A percentile compares a stretch with the other conserved stretches of the same genome.
Conservation (phyloP, 2,329 filamentous ascomycete genomes). For the Magnaporthales sp. region DNA sequence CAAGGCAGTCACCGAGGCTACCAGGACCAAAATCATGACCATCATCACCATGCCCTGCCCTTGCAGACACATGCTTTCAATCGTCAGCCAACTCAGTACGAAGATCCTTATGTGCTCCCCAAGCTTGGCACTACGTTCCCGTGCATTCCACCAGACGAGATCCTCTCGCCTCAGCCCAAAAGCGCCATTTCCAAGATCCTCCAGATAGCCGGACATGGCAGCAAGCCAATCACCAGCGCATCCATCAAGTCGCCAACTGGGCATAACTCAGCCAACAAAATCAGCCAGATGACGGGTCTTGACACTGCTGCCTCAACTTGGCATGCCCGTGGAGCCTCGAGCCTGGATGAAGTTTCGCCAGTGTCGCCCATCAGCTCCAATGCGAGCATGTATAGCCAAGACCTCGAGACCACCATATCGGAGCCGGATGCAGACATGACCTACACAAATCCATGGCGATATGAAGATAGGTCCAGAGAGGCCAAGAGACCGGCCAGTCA, state of each 20-base stretch:
- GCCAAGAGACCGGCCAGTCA: background rate
- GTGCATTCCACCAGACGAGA: conserved; percentile 7
- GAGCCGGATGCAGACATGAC: conserved; percentile 10
- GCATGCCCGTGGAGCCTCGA: background rate
- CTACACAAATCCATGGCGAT: background rate
- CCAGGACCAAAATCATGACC: background rate
- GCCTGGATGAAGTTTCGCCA: conserved; percentile 9
- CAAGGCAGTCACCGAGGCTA: background rate
- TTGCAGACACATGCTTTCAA: background rate
- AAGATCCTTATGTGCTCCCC: background rate
- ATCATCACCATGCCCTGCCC: background rate
- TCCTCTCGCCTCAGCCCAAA: conserved; percentile 14
- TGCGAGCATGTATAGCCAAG: conserved; percentile 11
- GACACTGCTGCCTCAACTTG: conserved; percentile 15
- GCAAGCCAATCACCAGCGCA: conserved; percentile 5
- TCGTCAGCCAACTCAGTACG: background rate
- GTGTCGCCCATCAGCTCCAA: conserved; percentile 9
- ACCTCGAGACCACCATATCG: conserved; percentile 10
- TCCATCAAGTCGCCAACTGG: conserved; percentile 13
- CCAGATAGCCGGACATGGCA: conserved; percentile 10
- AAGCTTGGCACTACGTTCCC: conserved; percentile 5
- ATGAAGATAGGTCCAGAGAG: background rate
- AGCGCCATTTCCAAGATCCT: conserved; percentile 12
- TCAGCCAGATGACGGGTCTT: conserved; percentile 31
- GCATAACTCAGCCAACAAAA: conserved; percentile 27